Conservation (phyloP, 2,329 filamentous ascomycete genomes). For the Aspergillus hortae region DNA sequence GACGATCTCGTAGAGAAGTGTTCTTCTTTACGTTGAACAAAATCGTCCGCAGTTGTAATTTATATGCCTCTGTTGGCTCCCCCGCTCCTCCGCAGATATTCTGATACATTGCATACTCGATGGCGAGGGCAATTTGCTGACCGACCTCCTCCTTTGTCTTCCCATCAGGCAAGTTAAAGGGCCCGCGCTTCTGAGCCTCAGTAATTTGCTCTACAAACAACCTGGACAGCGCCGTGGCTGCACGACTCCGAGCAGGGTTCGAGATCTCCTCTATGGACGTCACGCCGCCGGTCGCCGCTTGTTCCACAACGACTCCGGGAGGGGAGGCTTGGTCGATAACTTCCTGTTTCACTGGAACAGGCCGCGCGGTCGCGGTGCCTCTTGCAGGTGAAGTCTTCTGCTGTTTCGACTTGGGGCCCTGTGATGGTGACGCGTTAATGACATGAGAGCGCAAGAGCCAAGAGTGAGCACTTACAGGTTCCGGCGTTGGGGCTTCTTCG, state of each 20-base stretch:
- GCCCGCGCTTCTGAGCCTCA: constrained; percentile 62
- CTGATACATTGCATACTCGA: constrained; percentile 67
- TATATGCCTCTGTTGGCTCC: constrained; percentile 55
- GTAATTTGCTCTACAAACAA: constrained; percentile 64
- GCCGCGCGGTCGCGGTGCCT: constrained; percentile 19
- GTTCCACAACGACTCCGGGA: constrained; percentile 28
- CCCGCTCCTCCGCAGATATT: constrained; percentile 49
- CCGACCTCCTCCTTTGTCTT: constrained; percentile 62
- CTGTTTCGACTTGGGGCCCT: constrained; percentile 43
- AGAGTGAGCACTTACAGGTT: constrained; percentile 26
- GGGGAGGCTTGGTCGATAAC: constrained; percentile 23
- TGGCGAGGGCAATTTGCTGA: constrained; percentile 68
- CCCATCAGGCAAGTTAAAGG: constrained; percentile 61
- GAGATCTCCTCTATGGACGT: constrained; percentile 51
- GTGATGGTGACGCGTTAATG: constrained; percentile 21
- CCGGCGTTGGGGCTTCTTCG: constrained; percentile 24
- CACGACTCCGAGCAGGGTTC: constrained; percentile 61
- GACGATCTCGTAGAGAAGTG: constrained; percentile 67
- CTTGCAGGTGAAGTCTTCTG: constrained; percentile 34
- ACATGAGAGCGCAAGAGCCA: background rate
- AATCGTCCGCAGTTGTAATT: constrained; percentile 68
- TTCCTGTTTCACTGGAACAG: constrained; percentile 32
- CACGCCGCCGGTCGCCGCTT: constrained; percentile 29
- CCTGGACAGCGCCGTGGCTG: constrained; percentile 68
- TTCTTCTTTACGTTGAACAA: constrained; percentile 89